Conservation (phyloP, 2,329 filamentous ascomycete species). For the Pestalotiopsis sp. region DNA sequence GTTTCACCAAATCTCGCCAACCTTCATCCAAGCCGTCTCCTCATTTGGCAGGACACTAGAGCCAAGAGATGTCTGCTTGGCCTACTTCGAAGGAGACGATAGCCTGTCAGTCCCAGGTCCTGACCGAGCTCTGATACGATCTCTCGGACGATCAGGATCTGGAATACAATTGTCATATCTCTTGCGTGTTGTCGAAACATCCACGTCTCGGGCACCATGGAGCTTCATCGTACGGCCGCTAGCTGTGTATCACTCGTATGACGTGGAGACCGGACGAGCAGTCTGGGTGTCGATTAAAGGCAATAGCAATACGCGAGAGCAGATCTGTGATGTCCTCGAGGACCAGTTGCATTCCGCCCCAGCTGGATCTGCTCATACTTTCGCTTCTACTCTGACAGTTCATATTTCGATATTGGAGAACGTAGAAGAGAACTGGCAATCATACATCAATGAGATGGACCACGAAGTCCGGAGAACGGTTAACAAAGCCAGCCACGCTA, state of each 20-base stretch:
- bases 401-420: neutral
- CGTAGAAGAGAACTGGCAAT: neutral
- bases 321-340: neutral
- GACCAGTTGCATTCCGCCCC: neutral
- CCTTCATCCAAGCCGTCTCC: neutral
- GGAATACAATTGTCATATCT: neutral
- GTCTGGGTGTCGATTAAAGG: neutral
- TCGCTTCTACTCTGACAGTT: neutral
- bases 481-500: neutral
- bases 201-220: neutral
- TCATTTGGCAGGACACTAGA: neutral
- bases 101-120: no score
- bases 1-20: neutral
- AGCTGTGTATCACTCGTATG: neutral
- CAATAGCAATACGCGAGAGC: neutral
- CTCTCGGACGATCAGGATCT: neutral
- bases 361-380: neutral
- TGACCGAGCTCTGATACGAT: neutral
- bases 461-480: neutral
- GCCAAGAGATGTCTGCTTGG: neutral
- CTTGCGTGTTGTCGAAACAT: neutral
- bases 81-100: neutral
- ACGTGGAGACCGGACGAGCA: neutral
- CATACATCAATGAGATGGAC: neutral
- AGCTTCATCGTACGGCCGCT: neutral